Conservation (phyloP, 176 grass and related monocot species). For the Oryza australiensis region DNA sequence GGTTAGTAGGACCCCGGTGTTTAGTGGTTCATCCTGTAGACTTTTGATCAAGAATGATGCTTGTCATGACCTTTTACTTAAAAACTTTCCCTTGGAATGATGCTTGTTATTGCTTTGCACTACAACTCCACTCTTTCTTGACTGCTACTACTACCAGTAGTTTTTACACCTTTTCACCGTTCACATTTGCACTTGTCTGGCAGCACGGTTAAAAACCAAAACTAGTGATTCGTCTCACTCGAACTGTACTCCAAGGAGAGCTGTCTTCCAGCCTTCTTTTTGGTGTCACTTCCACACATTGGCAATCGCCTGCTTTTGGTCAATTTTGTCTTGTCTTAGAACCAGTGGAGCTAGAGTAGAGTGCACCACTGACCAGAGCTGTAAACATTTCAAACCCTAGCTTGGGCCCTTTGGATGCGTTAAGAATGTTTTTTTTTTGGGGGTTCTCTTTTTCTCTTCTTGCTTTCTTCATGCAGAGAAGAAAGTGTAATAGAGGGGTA, state of each 20-base stretch:
- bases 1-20: constrained; percentile 12
- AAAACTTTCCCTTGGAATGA: background rate
- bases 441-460: background rate
- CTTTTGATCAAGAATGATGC: constrained; percentile 35
- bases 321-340: background rate
- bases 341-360: background rate
- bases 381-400: constrained; percentile 26
- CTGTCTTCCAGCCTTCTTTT: background rate
- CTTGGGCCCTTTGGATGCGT: background rate
- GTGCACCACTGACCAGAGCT: background rate
- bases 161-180: background rate
- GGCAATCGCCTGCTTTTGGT: background rate
- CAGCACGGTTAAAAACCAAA: background rate
- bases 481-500: background rate
- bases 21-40: constrained; percentile 43
- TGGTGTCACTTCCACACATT: background rate
- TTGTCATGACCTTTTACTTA: background rate
- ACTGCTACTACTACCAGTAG: no score
- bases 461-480: background rate
- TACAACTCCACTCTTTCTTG: background rate
- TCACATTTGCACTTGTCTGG: background rate
- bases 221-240: background rate
- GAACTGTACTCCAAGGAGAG: background rate
- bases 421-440: background rate
- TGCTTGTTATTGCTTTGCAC: constrained; percentile 4